Base-by-base conservation (phyloP, 2,329 filamentous ascomycete genomes). In the Elsinoe necatrix region DNA sequence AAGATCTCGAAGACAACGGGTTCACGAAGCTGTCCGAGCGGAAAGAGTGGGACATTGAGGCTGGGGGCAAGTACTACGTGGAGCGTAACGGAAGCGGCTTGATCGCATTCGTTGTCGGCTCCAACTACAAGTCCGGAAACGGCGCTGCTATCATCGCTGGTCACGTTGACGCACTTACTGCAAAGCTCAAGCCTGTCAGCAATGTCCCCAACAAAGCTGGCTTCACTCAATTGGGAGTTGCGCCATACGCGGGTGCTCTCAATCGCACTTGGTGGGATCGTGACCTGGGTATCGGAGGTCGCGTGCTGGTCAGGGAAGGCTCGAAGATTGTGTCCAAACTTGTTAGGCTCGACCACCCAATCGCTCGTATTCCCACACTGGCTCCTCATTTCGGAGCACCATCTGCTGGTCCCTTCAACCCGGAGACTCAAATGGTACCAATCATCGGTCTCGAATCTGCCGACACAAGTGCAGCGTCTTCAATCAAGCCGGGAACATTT, bases 241-340 rank as follows among this genome's bases (percentile, higher is more conserved):
- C 93, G 1, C 93, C 88, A 0, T 98, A 97, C 68, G 92, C 90
- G 8, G 92, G 93, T 52, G 90, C 78, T 1, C 74, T 97, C 60
- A 93, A 91, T 68, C 77, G 79, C 61, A 97, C 93, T 0, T 97
- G 93, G 93, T 97, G 91, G 92, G 93, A 97, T 71, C 83, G 93
- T 35, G 93, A 98, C 70, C 79, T 98, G 54, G 85, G 87, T 62
- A 87, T 97, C 64, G 93, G 90, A 61, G 93, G 93, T 37, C 80
- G 90, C 43, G 92, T 97, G 3, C 77, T 97, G 50, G 84, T 97
- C 45, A 87, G 84, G 61, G 85, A 95, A 63, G 73, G 82, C 1
- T 86, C 86, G 63, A 95, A 92, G 78, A 89, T 95, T 34, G 77
- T 80, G 20, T 84, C 81, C 27, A 88, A 85, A 74, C 78, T 97